phyloP scores from a whole-genome alignment of 108 stramenopile genomes.

The Cyclotella cryptica region DNA sequence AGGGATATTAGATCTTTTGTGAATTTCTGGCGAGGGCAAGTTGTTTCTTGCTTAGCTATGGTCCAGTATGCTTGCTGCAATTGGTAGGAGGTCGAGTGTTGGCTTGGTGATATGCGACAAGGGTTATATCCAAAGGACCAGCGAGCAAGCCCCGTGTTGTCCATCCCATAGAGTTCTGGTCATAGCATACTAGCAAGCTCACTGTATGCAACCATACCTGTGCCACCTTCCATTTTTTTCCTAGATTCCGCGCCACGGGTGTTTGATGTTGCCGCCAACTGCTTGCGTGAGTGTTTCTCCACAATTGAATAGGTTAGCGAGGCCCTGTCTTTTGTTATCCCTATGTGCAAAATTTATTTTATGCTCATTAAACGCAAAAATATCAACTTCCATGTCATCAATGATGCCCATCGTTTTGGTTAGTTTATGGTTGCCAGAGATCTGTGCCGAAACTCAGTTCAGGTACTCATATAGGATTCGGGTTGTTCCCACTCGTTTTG shows the following conservation, averaged over 20 bases:
- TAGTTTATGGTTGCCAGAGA: no score
- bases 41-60: background rate
- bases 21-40: constrained; percentile 15
- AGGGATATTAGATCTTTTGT: no score
- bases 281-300: constrained; percentile 7
- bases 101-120: background rate
- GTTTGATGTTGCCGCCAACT: background rate
- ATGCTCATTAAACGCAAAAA: no score
- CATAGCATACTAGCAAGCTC: background rate
- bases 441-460: no score
- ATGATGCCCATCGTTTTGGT: no score
- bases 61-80: constrained; percentile 14
- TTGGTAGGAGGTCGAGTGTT: constrained; percentile 3
- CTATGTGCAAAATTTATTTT: no score
- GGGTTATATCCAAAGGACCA: constrained; percentile 21
- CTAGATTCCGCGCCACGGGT: background rate
- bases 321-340: constrained; percentile 21
- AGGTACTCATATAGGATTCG: no score
- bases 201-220: no score
- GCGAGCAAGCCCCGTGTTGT: constrained; percentile 8
- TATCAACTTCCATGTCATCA: no score
- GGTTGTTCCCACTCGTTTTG: no score
- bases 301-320: constrained; percentile 14
- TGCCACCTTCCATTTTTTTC: no score
- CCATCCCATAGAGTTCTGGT: background rate